Evolutionary conservation across 768 basidiomycete genomes (phyloP).

Genomic region (Hydnomerulius pinastri): DNA sequence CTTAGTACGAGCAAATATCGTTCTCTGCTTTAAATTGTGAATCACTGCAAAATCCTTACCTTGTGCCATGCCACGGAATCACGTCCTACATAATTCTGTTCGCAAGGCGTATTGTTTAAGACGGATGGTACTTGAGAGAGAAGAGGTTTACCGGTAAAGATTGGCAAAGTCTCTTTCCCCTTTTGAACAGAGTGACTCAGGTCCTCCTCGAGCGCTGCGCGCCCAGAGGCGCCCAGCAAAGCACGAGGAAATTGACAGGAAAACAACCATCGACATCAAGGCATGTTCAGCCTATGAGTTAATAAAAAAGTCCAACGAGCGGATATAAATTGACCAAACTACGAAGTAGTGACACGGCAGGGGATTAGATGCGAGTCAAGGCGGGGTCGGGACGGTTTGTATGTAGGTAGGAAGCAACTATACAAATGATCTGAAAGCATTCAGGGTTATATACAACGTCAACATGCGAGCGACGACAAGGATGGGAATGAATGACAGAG

Average conservation of each 20-base stretch:
- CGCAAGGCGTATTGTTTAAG: too few species aligned
- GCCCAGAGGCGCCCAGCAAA: too few species aligned
- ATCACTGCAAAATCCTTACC: too few species aligned
- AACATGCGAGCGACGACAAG: slow-evolving; percentile 19
- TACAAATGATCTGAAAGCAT: slow-evolving; percentile 28
- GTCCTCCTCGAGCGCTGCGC: too few species aligned
- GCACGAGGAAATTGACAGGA: not conserved
- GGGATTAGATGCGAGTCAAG: slow-evolving; percentile 35
- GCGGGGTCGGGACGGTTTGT: slow-evolving; percentile 9
- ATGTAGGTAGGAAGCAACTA: slow-evolving; percentile 19
- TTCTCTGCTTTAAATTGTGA: too few species aligned
- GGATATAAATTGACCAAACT: slow-evolving; percentile 15
- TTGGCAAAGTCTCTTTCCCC: too few species aligned
- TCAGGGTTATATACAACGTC: slow-evolving; percentile 31
- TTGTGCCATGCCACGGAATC: too few species aligned
- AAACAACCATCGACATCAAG: not conserved
- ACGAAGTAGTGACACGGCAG: slow-evolving; percentile 22
- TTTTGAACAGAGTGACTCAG: too few species aligned
- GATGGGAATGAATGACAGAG: not conserved
- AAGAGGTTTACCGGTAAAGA: too few species aligned
- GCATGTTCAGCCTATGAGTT: not conserved
- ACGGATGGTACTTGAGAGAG: too few species aligned
- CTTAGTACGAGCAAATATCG: too few species aligned
- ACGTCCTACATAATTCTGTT: too few species aligned
- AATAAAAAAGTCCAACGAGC: slow-evolving; percentile 10